Conservation (phyloP, 208 protist species). For the Crithidia thermophila region DNA sequence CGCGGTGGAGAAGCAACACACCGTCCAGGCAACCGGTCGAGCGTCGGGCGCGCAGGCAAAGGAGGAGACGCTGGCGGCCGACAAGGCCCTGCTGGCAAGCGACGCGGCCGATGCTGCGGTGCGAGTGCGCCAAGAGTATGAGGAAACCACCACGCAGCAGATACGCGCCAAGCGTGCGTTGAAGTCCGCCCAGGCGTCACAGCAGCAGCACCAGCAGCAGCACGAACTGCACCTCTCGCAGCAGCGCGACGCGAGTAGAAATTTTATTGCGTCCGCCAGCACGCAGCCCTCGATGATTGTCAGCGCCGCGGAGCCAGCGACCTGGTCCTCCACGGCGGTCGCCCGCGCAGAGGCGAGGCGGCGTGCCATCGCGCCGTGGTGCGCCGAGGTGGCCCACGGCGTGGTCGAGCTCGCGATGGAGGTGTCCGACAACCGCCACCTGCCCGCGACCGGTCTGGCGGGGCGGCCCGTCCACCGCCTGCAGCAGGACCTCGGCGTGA, state of each 20-base stretch:
- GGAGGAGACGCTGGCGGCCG: constrained; percentile 34
- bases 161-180: constrained; percentile 36
- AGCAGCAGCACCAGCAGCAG: constrained; percentile 17
- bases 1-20: constrained; percentile 42
- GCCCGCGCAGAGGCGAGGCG: constrained; percentile 11
- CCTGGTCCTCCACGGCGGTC: constrained; percentile 3
- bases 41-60: not conserved
- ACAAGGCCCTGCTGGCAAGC: constrained; percentile 23
- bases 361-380: constrained; percentile 32
- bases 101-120: constrained; percentile 19
- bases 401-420: constrained; percentile 64
- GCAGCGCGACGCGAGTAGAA: not conserved
- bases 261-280: not conserved
- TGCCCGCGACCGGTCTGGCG: constrained; percentile 30
- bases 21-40: not conserved
- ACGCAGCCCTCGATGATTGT: not conserved
- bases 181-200: constrained; percentile 26
- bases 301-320: not conserved
- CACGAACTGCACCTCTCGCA: not conserved
- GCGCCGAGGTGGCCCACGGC: constrained; percentile 45
- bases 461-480: constrained; percentile 54
- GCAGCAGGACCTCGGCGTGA: constrained; percentile 65
- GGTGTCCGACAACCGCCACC: constrained; percentile 79
- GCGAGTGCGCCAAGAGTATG: constrained; percentile 2
- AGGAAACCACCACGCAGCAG: constrained; percentile 8